phyloP scores from a whole-genome alignment of 345 rosid species.

The Eucalyptus decipiens region DNA sequence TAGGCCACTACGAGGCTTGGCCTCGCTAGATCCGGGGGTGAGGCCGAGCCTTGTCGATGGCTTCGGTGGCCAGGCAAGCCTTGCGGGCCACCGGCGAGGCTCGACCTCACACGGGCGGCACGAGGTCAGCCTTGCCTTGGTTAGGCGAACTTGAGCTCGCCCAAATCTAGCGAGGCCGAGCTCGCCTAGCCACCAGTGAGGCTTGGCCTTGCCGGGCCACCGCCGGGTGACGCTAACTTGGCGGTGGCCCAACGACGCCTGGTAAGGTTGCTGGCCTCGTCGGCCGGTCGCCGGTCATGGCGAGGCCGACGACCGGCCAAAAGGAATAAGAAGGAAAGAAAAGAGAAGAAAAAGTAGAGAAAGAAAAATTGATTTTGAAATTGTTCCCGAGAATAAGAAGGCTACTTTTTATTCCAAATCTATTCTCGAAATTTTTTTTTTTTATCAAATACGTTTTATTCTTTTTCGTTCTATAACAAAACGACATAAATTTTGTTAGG shows the following conservation, averaged over 20 bases:
- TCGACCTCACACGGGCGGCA: accelerated
- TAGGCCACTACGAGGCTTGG: accelerated
- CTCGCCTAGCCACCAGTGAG: no score
- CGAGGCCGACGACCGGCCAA: accelerated
- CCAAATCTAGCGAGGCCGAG: no score
- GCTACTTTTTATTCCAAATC: accelerated
- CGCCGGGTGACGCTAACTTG: accelerated
- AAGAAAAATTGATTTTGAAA: no score
- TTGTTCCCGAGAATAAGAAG: accelerated
- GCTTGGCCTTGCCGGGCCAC: no score
- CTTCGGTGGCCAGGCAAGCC: no score
- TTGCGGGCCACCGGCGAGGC: accelerated
- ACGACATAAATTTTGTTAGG: no score
- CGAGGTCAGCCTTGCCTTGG: accelerated
- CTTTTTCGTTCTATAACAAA: accelerated
- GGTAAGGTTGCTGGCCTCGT: accelerated
- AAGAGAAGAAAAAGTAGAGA: no score
- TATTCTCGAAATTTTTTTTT: accelerated
- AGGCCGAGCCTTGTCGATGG: accelerated
- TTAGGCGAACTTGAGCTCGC: no score
- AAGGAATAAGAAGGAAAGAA: no score
- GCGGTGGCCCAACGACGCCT: accelerated
- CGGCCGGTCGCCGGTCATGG: accelerated
- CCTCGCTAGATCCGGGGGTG: accelerated
- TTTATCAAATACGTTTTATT: no score